These are phyloP conservation scores for Quambalaria eucalypti DNA, from an alignment of 1,284 basidiomycete species.

Conservation along the genomic window DNA sequence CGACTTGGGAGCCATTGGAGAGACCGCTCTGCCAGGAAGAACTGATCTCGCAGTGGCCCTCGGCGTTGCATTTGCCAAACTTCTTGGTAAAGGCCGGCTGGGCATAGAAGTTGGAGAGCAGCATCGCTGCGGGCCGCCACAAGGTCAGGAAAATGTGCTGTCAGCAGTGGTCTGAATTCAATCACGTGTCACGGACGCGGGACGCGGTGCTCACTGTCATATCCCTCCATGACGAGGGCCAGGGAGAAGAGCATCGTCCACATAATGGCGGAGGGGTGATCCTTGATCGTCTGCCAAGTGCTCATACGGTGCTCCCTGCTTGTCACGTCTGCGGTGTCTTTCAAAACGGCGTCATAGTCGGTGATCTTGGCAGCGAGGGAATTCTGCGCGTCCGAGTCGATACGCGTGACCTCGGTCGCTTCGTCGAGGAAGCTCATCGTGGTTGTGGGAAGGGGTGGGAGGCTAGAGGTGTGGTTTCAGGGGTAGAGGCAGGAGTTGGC, in stretches of 20 bases:
- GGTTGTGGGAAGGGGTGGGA: too few species aligned
- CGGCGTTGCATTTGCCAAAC: constrained; percentile 38
- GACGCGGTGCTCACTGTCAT: too few species aligned
- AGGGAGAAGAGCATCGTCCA: constrained; percentile 50
- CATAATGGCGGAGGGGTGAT: constrained; percentile 50
- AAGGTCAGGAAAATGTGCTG: not conserved
- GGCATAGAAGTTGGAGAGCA: constrained; percentile 46
- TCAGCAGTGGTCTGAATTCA: too few species aligned
- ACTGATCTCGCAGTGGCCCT: constrained; percentile 47
- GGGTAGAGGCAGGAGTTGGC: too few species aligned
- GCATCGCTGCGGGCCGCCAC: too few species aligned
- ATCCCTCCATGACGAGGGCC: constrained; percentile 52
- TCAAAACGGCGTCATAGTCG: constrained; percentile 43
- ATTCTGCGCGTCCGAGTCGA: constrained; percentile 26
- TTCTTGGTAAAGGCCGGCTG: constrained; percentile 43
- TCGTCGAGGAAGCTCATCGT: too few species aligned
- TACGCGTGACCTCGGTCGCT: constrained; percentile 19
- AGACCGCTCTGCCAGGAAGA: constrained; percentile 50
- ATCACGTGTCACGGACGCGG: not conserved
- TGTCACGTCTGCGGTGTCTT: constrained; percentile 48
- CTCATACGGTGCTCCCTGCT: constrained; percentile 47
- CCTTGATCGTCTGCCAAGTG: constrained; percentile 46
- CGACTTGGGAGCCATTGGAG: constrained; percentile 17
- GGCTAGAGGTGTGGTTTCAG: too few species aligned
- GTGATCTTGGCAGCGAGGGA: constrained; percentile 26